Conservation (phyloP, 2,329 filamentous ascomycete genomes). For the Aspergillus cejpii region DNA sequence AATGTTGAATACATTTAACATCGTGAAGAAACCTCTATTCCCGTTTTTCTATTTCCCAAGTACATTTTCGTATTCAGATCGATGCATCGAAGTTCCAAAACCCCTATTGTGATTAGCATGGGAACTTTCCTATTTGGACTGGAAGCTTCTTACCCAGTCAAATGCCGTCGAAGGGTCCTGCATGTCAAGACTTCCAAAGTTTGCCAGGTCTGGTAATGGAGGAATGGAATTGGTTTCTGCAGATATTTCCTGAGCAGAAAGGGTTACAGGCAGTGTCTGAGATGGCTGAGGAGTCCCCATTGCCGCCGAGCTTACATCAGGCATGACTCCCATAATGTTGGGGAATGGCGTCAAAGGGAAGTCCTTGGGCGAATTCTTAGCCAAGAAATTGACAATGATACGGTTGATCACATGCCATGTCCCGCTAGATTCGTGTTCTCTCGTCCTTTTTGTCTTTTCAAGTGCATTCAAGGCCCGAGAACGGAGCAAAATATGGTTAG, state of each 20-base stretch:
- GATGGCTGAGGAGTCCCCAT: not conserved
- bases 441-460: slow-evolving; percentile 1
- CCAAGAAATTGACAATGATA: slow-evolving; percentile 3
- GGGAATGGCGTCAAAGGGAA: not conserved
- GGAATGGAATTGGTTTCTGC: not conserved
- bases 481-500: slow-evolving; percentile 1
- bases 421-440: not conserved
- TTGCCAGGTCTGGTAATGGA: not conserved
- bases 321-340: too few relatives aligned
- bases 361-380: not conserved
- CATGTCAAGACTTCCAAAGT: not conserved
- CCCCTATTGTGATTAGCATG: not conserved
- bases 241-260: slow-evolving; percentile 2
- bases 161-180: not conserved
- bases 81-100: not conserved
- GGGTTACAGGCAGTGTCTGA: not conserved
- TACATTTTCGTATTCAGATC: too few relatives aligned
- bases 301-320: too few relatives aligned
- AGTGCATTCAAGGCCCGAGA: slow-evolving; percentile 3
- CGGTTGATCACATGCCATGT: slow-evolving; percentile 5
- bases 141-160: slow-evolving; percentile 1
- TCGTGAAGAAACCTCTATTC: too few relatives aligned
- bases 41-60: too few relatives aligned
- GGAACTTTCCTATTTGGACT: not conserved
- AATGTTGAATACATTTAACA: too few relatives aligned